Conservation (phyloP, 2,329 filamentous ascomycete species). For the Simplicillium sp. region DNA sequence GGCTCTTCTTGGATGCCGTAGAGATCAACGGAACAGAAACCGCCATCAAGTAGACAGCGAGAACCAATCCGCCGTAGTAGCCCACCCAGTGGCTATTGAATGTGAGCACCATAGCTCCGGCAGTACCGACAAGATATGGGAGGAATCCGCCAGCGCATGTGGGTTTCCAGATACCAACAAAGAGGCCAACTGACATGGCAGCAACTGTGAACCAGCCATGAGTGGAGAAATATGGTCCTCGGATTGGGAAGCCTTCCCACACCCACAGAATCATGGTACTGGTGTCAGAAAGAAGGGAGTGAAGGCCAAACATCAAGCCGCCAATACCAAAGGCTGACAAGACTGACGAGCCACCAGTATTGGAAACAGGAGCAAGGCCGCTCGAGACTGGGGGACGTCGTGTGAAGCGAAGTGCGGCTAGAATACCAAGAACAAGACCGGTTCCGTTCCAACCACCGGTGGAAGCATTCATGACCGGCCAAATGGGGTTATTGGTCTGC, state of each 20-base stretch:
- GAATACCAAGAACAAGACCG: slow-evolving; percentile 64
- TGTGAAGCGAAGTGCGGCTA: slow-evolving; percentile 70
- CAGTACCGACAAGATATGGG: slow-evolving; percentile 65
- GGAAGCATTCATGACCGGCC: slow-evolving; percentile 82
- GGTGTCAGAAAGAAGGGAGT: slow-evolving; percentile 89
- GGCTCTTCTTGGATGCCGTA: slow-evolving; percentile 67
- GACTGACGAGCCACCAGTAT: slow-evolving; percentile 53
- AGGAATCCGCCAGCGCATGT: slow-evolving; percentile 67
- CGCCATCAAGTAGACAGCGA: slow-evolving; percentile 76
- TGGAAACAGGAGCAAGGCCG: slow-evolving; percentile 20
- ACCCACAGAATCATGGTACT: slow-evolving; percentile 99
- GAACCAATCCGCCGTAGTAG: slow-evolving; percentile 70
- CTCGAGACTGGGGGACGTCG: slow-evolving; percentile 46
- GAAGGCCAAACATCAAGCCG: slow-evolving; percentile 79
- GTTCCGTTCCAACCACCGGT: slow-evolving; percentile 92
- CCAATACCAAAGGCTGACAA: slow-evolving; percentile 71
- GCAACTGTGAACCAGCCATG: slow-evolving; percentile 81
- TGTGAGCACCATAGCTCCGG: slow-evolving; percentile 73
- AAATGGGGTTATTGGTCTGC: slow-evolving; percentile 91
- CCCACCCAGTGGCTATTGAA: slow-evolving; percentile 75
- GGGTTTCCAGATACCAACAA: slow-evolving; percentile 67
- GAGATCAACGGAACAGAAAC: slow-evolving; percentile 65
- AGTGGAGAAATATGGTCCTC: slow-evolving; percentile 79
- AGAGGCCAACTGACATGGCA: slow-evolving; percentile 74
- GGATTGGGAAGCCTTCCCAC: slow-evolving; percentile 91